Evolutionary conservation across 495 filamentous ascomycete genomes (phyloP).

Genomic region (Lasiosphaeria ovina): DNA sequence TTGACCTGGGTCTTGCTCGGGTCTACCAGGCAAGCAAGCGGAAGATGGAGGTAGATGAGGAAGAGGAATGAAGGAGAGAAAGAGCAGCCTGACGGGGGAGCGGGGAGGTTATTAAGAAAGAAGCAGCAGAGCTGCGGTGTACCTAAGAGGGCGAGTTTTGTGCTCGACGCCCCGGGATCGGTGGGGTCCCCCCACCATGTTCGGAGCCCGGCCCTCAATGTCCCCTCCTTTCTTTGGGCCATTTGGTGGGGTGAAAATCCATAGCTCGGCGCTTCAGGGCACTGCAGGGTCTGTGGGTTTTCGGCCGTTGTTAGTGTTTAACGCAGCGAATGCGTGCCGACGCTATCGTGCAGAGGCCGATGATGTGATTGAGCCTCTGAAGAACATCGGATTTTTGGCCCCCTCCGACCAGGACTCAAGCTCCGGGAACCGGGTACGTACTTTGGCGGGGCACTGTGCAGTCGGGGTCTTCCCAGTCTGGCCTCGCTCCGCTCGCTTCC

Average conservation of each 20-base stretch:
- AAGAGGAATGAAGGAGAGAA: slow-evolving; percentile 14
- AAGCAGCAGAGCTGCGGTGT: slow-evolving; percentile 10
- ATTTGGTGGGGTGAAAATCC: background rate
- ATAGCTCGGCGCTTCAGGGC: slow-evolving; percentile 12
- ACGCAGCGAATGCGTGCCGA: background rate
- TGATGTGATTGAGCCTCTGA: slow-evolving; percentile 24
- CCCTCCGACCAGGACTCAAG: slow-evolving; percentile 10
- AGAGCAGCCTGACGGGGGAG: slow-evolving; percentile 13
- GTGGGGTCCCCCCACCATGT: slow-evolving; percentile 20
- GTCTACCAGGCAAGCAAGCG: slow-evolving; percentile 10
- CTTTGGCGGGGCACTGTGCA: background rate
- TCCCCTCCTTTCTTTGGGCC: background rate
- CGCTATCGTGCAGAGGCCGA: slow-evolving; percentile 16
- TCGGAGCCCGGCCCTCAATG: slow-evolving; percentile 22
- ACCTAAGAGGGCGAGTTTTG: slow-evolving; percentile 18
- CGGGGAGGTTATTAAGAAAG: slow-evolving; percentile 11
- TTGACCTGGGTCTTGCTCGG: slow-evolving; percentile 17
- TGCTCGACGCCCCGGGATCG: slow-evolving; percentile 21
- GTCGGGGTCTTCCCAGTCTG: background rate
- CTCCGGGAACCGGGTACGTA: slow-evolving; percentile 18
- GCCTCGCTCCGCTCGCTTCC: background rate
- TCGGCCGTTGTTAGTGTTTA: background rate
- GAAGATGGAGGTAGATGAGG: slow-evolving; percentile 8
- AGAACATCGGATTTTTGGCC: slow-evolving; percentile 11
- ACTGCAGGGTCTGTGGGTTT: slow-evolving; percentile 3